These are phyloP conservation scores for Mortierella sp. DNA, from an alignment of 371 early-diverging fungal genomes.

Conservation along the genomic window DNA sequence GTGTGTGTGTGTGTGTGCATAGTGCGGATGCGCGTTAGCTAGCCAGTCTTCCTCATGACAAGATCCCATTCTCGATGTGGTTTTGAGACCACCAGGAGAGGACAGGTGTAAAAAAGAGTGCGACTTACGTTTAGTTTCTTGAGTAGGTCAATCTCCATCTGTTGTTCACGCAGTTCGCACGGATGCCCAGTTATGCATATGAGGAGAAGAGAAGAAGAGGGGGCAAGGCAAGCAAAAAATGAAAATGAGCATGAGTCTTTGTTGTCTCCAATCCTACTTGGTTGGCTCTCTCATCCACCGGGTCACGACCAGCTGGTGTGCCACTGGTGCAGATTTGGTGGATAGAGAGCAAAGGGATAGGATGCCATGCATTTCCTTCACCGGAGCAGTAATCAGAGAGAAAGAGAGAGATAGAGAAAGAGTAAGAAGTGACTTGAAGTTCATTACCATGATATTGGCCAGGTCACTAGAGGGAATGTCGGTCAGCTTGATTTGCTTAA, in stretches of 20 bases:
- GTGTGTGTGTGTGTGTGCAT: too few relatives aligned
- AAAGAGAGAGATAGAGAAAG: neutral
- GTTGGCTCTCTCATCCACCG: too few relatives aligned
- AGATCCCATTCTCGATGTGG: neutral
- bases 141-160: slow-evolving; percentile 76
- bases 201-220: neutral
- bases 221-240: neutral
- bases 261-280: too few relatives aligned
- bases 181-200: neutral
- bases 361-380: neutral
- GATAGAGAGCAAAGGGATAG: neutral
- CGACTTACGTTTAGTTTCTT: slow-evolving; percentile 68
- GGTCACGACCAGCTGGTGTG: too few relatives aligned
- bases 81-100: too few relatives aligned
- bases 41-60: slow-evolving; percentile 8
- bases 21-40: too few relatives aligned
- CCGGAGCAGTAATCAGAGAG: neutral
- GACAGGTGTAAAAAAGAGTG: neutral
- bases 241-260: neutral
- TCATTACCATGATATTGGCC: slow-evolving; percentile 63
- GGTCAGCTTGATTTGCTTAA: slow-evolving; percentile 73
- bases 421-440: neutral
- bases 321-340: neutral
- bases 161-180: neutral
- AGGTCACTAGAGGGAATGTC: slow-evolving; percentile 61